A percentile compares a stretch with the other conserved stretches of the same genome.
phyloP scores from a whole-genome alignment of 805 yeast species.

The Barnettozyma sucrosica region DNA sequence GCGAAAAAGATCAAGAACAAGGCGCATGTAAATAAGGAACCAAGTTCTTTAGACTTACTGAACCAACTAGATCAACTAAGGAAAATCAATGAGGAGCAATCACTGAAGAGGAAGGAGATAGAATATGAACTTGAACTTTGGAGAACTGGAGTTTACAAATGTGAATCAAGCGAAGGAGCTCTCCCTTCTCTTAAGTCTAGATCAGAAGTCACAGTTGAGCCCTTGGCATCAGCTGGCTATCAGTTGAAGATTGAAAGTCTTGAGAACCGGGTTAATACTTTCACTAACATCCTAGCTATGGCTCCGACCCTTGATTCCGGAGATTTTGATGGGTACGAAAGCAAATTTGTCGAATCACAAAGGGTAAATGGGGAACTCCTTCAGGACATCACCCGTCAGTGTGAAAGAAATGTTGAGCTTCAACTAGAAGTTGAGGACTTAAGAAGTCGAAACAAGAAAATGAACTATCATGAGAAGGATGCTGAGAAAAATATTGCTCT shows the following conservation, averaged over 20 bases:
- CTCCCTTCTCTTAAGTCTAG: not conserved
- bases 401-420: slow-evolving; percentile 31
- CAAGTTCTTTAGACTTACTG: slow-evolving; percentile 20
- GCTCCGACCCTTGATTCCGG: slow-evolving; percentile 10
- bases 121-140: slow-evolving; percentile 22
- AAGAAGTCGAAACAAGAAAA: slow-evolving; percentile 26
- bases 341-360: slow-evolving; percentile 18
- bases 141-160: slow-evolving; percentile 17
- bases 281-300: slow-evolving; percentile 12
- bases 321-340: not conserved
- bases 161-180: not conserved
- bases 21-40: slow-evolving; percentile 48
- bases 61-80: slow-evolving; percentile 20
- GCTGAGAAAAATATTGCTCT: slow-evolving; percentile 46
- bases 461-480: slow-evolving; percentile 14
- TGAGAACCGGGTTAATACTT: slow-evolving; percentile 12
- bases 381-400: slow-evolving; percentile 24
- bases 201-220: not conserved
- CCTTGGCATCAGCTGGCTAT: not conserved
- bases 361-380: slow-evolving; percentile 17
- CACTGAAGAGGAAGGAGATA: slow-evolving; percentile 14
- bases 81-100: slow-evolving; percentile 15
- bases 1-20: slow-evolving; percentile 63
- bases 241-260: slow-evolving; percentile 2
- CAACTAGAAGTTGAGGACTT: slow-evolving; percentile 38